Evolutionary conservation across 2,329 filamentous ascomycete species (phyloP).

Genomic region (Dactylellina leptospora): DNA sequence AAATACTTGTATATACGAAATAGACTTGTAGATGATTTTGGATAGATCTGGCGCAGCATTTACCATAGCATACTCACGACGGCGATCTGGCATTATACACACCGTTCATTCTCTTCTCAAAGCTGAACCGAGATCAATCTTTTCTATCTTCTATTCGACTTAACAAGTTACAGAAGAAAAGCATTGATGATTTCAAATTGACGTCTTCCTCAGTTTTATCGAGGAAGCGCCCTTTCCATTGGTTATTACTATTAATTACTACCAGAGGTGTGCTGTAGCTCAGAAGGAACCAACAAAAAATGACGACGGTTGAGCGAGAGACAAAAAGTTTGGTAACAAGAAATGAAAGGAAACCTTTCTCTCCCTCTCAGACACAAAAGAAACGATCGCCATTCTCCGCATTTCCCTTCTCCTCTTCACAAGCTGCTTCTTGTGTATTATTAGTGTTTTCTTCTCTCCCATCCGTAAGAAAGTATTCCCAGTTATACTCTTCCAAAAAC

Average conservation of each 20-base stretch:
- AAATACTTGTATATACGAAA: conserved; percentile 1
- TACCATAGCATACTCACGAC: neutral
- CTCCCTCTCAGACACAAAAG: neutral
- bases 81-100: too few species aligned
- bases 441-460: conserved; percentile 14
- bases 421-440: conserved; percentile 33
- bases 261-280: conserved; percentile 17
- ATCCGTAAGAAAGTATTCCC: neutral
- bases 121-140: too few species aligned
- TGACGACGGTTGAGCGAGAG: conserved; percentile 27
- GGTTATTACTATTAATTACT: conserved; percentile 52
- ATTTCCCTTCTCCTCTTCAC: neutral
- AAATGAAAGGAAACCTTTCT: neutral
- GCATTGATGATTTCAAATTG: conserved; percentile 18
- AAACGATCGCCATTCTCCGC: neutral
- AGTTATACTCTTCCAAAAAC: conserved; percentile 3
- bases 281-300: conserved; percentile 33
- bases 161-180: neutral
- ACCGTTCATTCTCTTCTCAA: too few species aligned
- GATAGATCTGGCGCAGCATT: conserved; percentile 3
- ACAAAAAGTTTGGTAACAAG: conserved; percentile 3
- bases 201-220: conserved; percentile 4
- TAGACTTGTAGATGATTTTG: neutral
- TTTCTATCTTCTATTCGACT: neutral
- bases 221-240: conserved; percentile 28